These are phyloP conservation scores for Arabis alpina DNA, from an alignment of 345 rosid genomes.

Conservation along the genomic window DNA sequence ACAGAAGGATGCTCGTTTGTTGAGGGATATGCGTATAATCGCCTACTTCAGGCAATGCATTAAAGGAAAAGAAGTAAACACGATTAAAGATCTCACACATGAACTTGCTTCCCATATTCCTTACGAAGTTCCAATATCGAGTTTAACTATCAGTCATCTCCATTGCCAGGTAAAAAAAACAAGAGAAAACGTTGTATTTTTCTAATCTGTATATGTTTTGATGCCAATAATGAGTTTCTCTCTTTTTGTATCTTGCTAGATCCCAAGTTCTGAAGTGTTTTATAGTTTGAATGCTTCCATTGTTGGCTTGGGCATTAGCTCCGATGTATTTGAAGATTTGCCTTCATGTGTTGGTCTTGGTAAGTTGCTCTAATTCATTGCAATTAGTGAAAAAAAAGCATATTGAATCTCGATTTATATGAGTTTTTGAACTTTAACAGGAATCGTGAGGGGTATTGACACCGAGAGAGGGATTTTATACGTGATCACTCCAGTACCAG, in stretches of 20 bases:
- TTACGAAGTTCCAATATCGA: constrained; percentile 79
- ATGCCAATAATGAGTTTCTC: constrained; percentile 3
- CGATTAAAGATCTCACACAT: constrained; percentile 80
- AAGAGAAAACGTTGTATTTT: not conserved
- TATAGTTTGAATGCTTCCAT: constrained; percentile 84
- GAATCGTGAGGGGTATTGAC: constrained; percentile 91
- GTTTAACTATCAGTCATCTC: constrained; percentile 78
- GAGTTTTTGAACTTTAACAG: constrained; percentile 47
- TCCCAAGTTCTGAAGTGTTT: constrained; percentile 62
- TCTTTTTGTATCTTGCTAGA: constrained; percentile 48
- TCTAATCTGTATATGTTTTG: constrained; percentile 22
- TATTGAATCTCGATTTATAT: not conserved
- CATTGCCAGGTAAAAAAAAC: constrained; percentile 64
- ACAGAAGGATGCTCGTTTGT: constrained; percentile 67
- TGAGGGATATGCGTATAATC: constrained; percentile 76
- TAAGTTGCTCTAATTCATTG: constrained; percentile 43
- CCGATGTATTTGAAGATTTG: constrained; percentile 59
- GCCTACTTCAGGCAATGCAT: constrained; percentile 93
- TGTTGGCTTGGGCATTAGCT: constrained; percentile 86
- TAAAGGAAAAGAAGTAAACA: constrained; percentile 57
- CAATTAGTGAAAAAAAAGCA: not conserved
- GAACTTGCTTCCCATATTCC: constrained; percentile 88
- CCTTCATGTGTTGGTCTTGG: constrained; percentile 91
- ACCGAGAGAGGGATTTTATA: constrained; percentile 61
- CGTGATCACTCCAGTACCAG: constrained; percentile 84